A percentile compares a stretch with the other conserved stretches of the same genome.
Conservation (phyloP, 331 rosid genomes). For the Telfairia occidentalis region DNA sequence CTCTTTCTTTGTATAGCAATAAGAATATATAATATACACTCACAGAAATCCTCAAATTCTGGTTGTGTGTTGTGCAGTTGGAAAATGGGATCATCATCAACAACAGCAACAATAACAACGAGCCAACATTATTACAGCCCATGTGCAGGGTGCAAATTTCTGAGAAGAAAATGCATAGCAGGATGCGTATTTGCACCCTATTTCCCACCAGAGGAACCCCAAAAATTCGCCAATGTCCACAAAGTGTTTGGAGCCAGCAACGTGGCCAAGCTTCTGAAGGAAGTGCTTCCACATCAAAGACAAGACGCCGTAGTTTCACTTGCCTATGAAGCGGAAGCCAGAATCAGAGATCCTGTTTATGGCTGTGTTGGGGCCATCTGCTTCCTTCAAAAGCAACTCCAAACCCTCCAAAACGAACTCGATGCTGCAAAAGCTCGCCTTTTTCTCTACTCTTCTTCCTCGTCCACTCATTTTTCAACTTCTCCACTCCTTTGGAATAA, state of each 20-base stretch:
- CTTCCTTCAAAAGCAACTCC: slow-evolving; percentile 83
- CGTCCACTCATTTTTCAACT: slow-evolving; percentile 30
- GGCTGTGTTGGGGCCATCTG: slow-evolving; percentile 91
- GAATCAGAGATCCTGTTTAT: slow-evolving; percentile 78
- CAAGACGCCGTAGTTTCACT: slow-evolving; percentile 85
- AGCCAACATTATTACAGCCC: slow-evolving; percentile 62
- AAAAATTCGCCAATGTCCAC: slow-evolving; percentile 85
- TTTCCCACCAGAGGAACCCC: slow-evolving; percentile 96
- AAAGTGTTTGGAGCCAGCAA: slow-evolving; percentile 92
- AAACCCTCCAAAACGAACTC: slow-evolving; percentile 78
- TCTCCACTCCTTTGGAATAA: slow-evolving; percentile 7
- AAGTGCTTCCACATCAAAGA: slow-evolving; percentile 74
- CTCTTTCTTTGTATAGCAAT: too few species aligned
- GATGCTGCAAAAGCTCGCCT: slow-evolving; percentile 74
- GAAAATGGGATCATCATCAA: slow-evolving; percentile 54
- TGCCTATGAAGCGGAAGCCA: slow-evolving; percentile 86
- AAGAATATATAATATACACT: too few species aligned
- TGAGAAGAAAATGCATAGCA: slow-evolving; percentile 79
- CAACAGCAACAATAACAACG: not conserved
- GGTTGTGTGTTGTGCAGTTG: too few species aligned
- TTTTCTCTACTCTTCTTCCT: slow-evolving; percentile 59
- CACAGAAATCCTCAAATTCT: too few species aligned
- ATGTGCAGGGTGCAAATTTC: slow-evolving; percentile 90
- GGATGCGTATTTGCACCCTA: slow-evolving; percentile 86
- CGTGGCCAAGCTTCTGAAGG: slow-evolving; percentile 82